phyloP scores from a whole-genome alignment of 1,139 yeast genomes.

The Lodderomyces elongisporus region DNA sequence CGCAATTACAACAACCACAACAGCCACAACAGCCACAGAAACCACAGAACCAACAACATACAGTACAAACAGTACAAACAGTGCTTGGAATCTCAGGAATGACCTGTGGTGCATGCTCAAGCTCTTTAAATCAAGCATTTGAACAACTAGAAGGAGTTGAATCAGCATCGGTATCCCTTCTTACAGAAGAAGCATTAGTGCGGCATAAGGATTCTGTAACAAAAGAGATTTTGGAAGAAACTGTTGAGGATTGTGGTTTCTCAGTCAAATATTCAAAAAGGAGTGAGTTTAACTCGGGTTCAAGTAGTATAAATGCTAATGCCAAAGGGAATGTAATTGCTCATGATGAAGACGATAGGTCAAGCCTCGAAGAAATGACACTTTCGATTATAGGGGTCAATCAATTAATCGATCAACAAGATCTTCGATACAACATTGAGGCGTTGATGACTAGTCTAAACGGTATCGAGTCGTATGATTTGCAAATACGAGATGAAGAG shows the following conservation, averaged over 20 bases:
- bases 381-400: constrained; percentile 33
- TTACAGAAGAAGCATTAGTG: constrained; percentile 69
- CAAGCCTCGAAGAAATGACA: constrained; percentile 25
- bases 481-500: constrained; percentile 10
- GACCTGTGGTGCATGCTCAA: constrained; percentile 85
- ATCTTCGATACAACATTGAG: constrained; percentile 37
- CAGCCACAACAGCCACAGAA: no score
- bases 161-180: constrained; percentile 57
- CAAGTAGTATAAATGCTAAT: no score
- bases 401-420: constrained; percentile 22
- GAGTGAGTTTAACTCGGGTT: background rate
- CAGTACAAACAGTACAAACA: no score
- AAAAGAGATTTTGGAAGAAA: constrained; percentile 33
- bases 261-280: constrained; percentile 34
- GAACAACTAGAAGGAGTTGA: constrained; percentile 43
- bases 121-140: constrained; percentile 56
- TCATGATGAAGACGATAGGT: no score
- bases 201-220: constrained; percentile 33
- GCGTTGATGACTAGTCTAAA: constrained; percentile 30
- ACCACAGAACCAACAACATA: no score
- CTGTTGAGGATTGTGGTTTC: constrained; percentile 74
- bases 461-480: constrained; percentile 25
- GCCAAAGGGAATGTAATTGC: no score
- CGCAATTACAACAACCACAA: no score
- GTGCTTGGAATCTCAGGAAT: constrained; percentile 55